A percentile compares a stretch with the other conserved stretches of the same genome.
Evolutionary conservation across 495 filamentous ascomycete species (phyloP).

Genomic region (Tuber calosporum): DNA sequence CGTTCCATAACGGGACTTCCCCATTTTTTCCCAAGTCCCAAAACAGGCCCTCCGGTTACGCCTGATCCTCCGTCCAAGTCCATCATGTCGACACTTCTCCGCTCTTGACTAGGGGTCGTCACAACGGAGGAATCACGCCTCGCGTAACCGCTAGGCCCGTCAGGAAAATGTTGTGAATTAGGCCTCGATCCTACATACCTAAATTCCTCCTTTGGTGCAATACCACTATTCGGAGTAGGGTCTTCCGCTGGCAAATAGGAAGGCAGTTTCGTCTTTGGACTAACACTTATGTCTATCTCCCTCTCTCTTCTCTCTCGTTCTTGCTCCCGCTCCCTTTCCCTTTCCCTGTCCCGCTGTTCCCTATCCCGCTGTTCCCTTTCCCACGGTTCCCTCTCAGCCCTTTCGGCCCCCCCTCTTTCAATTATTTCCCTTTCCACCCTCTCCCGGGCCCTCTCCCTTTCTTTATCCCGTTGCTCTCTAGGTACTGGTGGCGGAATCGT

Average conservation of each 20-base stretch:
- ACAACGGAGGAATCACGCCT: conserved; percentile 23
- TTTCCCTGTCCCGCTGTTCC: conserved; percentile 17
- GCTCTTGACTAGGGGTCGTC: conserved; percentile 21
- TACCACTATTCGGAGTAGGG: conserved; percentile 39
- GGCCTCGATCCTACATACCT: conserved; percentile 42
- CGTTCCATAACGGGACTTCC: conserved; percentile 41
- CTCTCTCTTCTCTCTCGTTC: conserved; percentile 38
- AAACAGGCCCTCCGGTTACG: conserved; percentile 42
- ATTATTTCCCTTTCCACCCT: conserved; percentile 1
- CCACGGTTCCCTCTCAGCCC: conserved; percentile 9
- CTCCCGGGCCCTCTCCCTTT: conserved; percentile 43
- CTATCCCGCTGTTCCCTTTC: conserved; percentile 43
- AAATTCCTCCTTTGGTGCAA: conserved; percentile 45
- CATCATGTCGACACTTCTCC: conserved; percentile 35
- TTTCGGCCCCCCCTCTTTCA: conserved; percentile 41
- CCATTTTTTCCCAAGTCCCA: conserved; percentile 34
- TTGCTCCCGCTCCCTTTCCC: conserved; percentile 42
- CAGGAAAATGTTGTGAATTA: conserved; percentile 41
- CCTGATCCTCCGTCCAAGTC: conserved; percentile 32
- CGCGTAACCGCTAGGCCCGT: conserved; percentile 16
- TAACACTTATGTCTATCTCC: conserved; percentile 57
- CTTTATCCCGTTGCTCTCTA: conserved; percentile 24
- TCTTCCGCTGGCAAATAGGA: conserved; percentile 47
- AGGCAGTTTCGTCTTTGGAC: conserved; percentile 56
- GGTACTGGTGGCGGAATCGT: conserved; percentile 20